Percentiles rank a stretch among this genome's conserved stretches.
phyloP scores from a whole-genome alignment of 2,329 filamentous ascomycete genomes.

The Fusarium pininemorale region DNA sequence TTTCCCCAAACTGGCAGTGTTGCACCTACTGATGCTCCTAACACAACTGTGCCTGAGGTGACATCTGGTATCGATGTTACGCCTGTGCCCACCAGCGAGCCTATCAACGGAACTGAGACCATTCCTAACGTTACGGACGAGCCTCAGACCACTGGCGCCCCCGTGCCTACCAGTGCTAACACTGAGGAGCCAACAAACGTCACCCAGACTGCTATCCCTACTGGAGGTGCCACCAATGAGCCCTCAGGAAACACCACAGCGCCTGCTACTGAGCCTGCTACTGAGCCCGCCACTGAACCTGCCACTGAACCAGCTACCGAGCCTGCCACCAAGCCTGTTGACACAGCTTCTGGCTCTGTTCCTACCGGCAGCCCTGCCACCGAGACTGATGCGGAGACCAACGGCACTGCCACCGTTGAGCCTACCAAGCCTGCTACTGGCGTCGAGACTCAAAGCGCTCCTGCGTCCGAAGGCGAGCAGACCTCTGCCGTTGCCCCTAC shows the following conservation, averaged over 20 bases:
- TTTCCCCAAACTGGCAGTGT: constrained; percentile 2
- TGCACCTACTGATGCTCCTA: constrained; percentile 18
- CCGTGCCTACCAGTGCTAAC: not conserved
- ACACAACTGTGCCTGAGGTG: constrained; percentile 10
- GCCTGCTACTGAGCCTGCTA: constrained; percentile 21
- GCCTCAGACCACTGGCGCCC: constrained; percentile 21
- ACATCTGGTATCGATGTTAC: constrained; percentile 9
- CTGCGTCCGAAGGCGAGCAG: constrained; percentile 1
- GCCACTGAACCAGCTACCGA: not conserved
- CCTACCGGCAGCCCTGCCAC: constrained; percentile 11
- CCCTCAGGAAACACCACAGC: constrained; percentile 14
- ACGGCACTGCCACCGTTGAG: constrained; percentile 26
- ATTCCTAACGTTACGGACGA: not conserved
- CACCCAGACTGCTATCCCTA: constrained; percentile 5
- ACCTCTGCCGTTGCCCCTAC: constrained; percentile 7
- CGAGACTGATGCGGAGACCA: constrained; percentile 22
- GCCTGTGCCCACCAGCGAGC: constrained; percentile 21
- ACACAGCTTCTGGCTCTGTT: constrained; percentile 1
- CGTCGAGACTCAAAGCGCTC: constrained; percentile 6
- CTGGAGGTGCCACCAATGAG: constrained; percentile 1
- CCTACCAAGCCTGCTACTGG: constrained; percentile 7
- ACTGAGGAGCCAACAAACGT: constrained; percentile 1
- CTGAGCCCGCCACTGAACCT: constrained; percentile 19
- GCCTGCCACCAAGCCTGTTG: constrained; percentile 12
- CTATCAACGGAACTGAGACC: constrained; percentile 17